These are phyloP conservation scores for Globisporangium spiculum DNA, from an alignment of 352 stramenopile genomes.

Conservation along the genomic window DNA sequence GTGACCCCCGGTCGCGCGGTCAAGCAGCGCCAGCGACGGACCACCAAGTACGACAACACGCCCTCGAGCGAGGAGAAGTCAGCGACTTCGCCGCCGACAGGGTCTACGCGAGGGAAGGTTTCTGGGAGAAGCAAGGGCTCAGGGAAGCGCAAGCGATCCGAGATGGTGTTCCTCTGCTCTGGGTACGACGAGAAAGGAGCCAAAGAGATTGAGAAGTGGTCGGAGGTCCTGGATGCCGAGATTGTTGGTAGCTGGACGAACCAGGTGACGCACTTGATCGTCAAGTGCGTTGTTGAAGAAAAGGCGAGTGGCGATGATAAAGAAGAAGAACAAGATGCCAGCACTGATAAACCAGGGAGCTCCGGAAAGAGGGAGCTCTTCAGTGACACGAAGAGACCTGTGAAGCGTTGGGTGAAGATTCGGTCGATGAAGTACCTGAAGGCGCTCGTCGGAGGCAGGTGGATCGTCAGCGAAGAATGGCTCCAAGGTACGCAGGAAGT, in stretches of 20 bases:
- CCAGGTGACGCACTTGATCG: conserved; percentile 80
- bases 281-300: conserved; percentile 63
- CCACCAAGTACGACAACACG: conserved; percentile 7
- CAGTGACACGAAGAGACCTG: conserved; percentile 15
- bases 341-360: background rate
- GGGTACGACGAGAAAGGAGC: conserved; percentile 44
- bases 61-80: conserved; percentile 9
- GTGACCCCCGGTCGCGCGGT: conserved; percentile 35
- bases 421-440: conserved; percentile 87
- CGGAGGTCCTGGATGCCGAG: conserved; percentile 35
- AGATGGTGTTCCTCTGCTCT: conserved; percentile 59
- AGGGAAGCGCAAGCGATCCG: conserved; percentile 26
- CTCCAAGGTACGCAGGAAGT: conserved; percentile 41
- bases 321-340: background rate
- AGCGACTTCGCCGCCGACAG: background rate
- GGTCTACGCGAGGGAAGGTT: background rate
- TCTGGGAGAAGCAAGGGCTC: background rate
- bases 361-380: conserved; percentile 53
- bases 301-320: conserved; percentile 1
- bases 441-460: conserved; percentile 68
- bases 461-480: conserved; percentile 85
- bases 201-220: conserved; percentile 45
- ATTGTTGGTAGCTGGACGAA: conserved; percentile 52
- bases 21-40: conserved; percentile 24
- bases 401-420: conserved; percentile 76